Evolutionary conservation across 2,329 filamentous ascomycete species (phyloP).

Genomic region (Colletotrichum lini): DNA sequence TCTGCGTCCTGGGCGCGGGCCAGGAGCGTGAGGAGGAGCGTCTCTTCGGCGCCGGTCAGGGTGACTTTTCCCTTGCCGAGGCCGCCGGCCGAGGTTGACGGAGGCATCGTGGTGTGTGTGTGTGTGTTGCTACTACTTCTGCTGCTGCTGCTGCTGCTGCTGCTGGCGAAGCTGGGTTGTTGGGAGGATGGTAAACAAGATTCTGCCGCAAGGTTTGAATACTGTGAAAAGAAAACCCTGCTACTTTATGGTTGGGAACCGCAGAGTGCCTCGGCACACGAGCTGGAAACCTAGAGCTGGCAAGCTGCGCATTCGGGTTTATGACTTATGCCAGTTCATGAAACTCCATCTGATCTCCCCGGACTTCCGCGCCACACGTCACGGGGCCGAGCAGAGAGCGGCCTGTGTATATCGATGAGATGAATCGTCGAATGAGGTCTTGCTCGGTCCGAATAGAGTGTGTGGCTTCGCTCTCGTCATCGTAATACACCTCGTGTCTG

Average conservation of each 20-base stretch:
- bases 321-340: neutral
- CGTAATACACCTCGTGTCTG: neutral
- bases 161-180: too few relatives aligned
- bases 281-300: neutral
- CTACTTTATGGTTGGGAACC: neutral
- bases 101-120: neutral
- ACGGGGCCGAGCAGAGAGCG: neutral
- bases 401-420: neutral
- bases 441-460: neutral
- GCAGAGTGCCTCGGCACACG: neutral
- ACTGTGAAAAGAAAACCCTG: neutral
- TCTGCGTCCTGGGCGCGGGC: slow-evolving; percentile 40
- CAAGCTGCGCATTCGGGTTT: neutral
- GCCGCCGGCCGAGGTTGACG: slow-evolving; percentile 3
- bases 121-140: too few relatives aligned
- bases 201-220: too few relatives aligned
- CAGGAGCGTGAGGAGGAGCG: slow-evolving; percentile 40
- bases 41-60: slow-evolving; percentile 41
- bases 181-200: neutral
- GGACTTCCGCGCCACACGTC: neutral
- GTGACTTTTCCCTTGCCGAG: slow-evolving; percentile 33
- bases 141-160: too few relatives aligned
- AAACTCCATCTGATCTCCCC: slow-evolving; percentile 15
- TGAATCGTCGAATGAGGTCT: neutral
- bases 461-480: neutral